Evolutionary conservation across 495 filamentous ascomycete species (phyloP).

Genomic region (Aspergillus asperescens): DNA sequence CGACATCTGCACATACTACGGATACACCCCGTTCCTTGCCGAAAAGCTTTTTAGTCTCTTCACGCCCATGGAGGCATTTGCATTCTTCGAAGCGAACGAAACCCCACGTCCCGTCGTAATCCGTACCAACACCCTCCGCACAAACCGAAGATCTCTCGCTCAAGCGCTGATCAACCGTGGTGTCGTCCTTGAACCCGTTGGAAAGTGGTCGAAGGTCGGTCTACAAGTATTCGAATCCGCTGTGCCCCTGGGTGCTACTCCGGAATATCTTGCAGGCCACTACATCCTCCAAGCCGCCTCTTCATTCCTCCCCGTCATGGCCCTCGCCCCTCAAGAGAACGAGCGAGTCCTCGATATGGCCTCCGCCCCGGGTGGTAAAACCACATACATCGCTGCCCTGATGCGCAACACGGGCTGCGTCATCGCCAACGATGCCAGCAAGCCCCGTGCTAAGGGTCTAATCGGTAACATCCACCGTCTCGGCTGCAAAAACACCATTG

Average conservation of each 20-base stretch:
- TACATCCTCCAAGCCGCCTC: slow-evolving; percentile 97
- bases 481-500: slow-evolving; percentile 86
- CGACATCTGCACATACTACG: slow-evolving; percentile 92
- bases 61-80: slow-evolving; percentile 88
- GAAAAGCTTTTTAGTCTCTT: slow-evolving; percentile 89
- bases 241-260: slow-evolving; percentile 94
- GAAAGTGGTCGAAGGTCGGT: slow-evolving; percentile 98
- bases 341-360: slow-evolving; percentile 94
- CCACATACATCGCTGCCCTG: slow-evolving; percentile 89
- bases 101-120: slow-evolving; percentile 79
- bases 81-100: slow-evolving; percentile 98
- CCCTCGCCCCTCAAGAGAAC: slow-evolving; percentile 85
- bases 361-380: slow-evolving; percentile 95
- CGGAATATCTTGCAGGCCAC: slow-evolving; percentile 93
- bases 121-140: slow-evolving; percentile 92
- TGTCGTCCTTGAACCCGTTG: slow-evolving; percentile 91
- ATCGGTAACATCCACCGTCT: slow-evolving; percentile 98
- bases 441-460: slow-evolving; percentile 86
- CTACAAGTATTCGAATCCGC: slow-evolving; percentile 91
- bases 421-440: slow-evolving; percentile 95
- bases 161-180: slow-evolving; percentile 95
- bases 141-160: slow-evolving; percentile 84
- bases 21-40: slow-evolving; percentile 76
- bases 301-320: slow-evolving; percentile 97
- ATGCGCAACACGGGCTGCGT: slow-evolving; percentile 98